Base-by-base conservation (phyloP, 2,329 filamentous ascomycete species). In the Fusarium xyrophilum region DNA sequence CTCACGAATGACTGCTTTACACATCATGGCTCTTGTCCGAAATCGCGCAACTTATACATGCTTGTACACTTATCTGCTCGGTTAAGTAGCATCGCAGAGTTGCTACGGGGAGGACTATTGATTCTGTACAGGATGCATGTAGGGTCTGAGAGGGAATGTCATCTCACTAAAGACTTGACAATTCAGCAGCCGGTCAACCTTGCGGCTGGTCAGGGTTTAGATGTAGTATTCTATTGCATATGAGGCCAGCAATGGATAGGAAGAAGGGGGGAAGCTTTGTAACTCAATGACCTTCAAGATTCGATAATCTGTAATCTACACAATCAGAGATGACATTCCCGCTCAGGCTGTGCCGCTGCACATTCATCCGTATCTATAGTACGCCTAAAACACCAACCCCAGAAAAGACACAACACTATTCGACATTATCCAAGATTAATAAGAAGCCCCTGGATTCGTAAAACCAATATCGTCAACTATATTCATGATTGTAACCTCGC, bases 1-100 rank as follows among this genome's bases (percentile, higher is more conserved):
- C 40, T 60, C 67, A 52, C 72, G 65, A 74, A 74, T 74, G 38
- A 46, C 54, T 66, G 43, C 44, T 40, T 59, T 59, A 64, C 67
- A 72, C 72, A 73, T 72, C 53, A 65, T 39, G 25, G 15, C 11
- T 33, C 36, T 51, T 66, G 51, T 42, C 61, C 44, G 65, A 65
- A 61, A 47, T 42, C 21, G 13, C 35, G 46, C 35, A 61, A 9
- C 47, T 48, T 64, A 48, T 48, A 55, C n/a, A 39, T 28, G 21
- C 19, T 46, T 42, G 36, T 38, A 40, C 39, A 50, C 21, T 47
- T 33, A 43, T 27, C 32, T 42, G 39, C 27, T 39, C n/a, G 13
- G 38, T 39, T 50, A 51, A 53, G 46, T 56, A 53, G 44, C 30
- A 56, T 60, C 47, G 46, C 35, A 62, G 55, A 55, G 53, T 63